Evolutionary conservation across 495 filamentous ascomycete species (phyloP).

Genomic region (Filosporella fistucella): DNA sequence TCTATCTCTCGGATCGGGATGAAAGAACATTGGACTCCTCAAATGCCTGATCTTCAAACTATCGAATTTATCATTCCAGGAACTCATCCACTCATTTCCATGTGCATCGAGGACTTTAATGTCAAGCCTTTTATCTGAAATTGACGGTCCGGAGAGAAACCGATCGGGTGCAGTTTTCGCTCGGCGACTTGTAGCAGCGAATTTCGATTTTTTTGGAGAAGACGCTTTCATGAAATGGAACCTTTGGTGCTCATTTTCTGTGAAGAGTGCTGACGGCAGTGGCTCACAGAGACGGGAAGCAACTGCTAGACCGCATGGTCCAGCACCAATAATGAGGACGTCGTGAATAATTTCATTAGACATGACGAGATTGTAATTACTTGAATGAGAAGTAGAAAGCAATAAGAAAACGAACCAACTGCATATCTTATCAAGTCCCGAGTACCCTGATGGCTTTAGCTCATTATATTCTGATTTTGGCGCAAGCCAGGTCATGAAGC

Average conservation of each 20-base stretch:
- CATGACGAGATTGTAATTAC: no score
- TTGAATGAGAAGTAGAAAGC: no score
- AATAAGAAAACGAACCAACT: no score
- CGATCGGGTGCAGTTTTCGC: not conserved
- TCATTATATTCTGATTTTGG: no score
- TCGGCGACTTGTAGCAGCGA: not conserved
- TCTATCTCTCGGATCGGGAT: slow-evolving; percentile 58
- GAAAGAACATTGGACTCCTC: slow-evolving; percentile 65
- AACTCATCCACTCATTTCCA: slow-evolving; percentile 46
- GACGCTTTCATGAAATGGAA: slow-evolving; percentile 27
- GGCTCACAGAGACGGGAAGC: slow-evolving; percentile 54
- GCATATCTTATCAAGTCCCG: no score
- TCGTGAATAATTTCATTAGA: slow-evolving; percentile 34
- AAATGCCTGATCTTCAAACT: slow-evolving; percentile 53
- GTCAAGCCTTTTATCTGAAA: slow-evolving; percentile 17
- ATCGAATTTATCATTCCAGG: slow-evolving; percentile 51
- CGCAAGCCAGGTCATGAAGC: no score
- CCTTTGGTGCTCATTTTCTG: slow-evolving; percentile 59
- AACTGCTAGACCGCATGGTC: slow-evolving; percentile 57
- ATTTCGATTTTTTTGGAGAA: not conserved
- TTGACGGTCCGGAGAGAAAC: not conserved
- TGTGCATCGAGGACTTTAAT: slow-evolving; percentile 49
- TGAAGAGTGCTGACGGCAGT: slow-evolving; percentile 59
- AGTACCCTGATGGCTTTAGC: no score
- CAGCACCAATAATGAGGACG: slow-evolving; percentile 58